Evolutionary conservation across 192 early-diverging fungal species (phyloP).

Genomic region (Entomortierella parvispora): DNA sequence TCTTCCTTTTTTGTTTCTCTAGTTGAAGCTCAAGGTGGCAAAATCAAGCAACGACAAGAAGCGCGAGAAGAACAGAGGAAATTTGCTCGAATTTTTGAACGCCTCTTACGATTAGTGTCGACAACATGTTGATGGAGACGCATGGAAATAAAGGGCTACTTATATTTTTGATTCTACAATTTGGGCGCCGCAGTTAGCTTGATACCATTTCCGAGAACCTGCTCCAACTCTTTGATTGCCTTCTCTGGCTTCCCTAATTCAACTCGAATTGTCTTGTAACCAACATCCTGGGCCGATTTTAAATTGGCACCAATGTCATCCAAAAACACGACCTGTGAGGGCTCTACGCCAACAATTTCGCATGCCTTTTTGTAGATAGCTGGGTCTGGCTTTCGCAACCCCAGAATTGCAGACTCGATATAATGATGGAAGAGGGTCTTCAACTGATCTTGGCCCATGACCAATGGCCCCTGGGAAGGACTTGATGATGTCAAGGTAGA

Average conservation of each 20-base stretch:
- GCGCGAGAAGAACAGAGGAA: conserved; percentile 47
- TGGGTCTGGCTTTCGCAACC: conserved; percentile 85
- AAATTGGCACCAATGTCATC: conserved; percentile 88
- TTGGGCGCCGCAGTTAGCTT: conserved; percentile 12
- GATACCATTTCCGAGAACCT: conserved; percentile 36
- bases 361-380: conserved; percentile 78
- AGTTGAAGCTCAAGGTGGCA: conserved; percentile 40
- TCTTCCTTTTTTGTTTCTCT: not conserved
- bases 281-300: conserved; percentile 73
- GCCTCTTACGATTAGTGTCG: conserved; percentile 30
- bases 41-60: conserved; percentile 49
- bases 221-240: conserved; percentile 63
- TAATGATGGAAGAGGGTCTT: conserved; percentile 72
- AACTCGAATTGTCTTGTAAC: conserved; percentile 77
- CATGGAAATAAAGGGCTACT: not conserved
- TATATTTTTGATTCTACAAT: conserved; percentile 3
- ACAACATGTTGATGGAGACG: not conserved
- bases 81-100: conserved; percentile 39
- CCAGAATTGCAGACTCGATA: conserved; percentile 80
- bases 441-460: conserved; percentile 54
- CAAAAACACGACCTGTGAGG: conserved; percentile 77
- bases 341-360: conserved; percentile 71
- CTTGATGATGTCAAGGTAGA: not conserved
- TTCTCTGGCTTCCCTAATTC: conserved; percentile 59
- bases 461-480: conserved; percentile 21